Percentiles rank a stretch among this genome's conserved stretches.
These are phyloP conservation scores for Tetrahymena borealis DNA, from an alignment of 73 alveolate genomes.

Conservation along the genomic window DNA sequence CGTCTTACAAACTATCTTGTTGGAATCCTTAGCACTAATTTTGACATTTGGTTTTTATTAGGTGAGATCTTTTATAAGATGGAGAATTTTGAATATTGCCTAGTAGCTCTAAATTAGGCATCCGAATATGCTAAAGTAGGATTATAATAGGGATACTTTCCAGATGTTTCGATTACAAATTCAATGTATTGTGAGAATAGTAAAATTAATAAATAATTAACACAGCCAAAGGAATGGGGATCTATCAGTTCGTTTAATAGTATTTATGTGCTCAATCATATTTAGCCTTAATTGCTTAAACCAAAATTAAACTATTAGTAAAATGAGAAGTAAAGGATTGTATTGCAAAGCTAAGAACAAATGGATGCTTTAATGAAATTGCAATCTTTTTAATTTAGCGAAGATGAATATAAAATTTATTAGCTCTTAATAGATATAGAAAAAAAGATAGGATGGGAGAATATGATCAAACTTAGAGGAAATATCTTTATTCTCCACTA, in stretches of 20 bases:
- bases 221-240: not conserved
- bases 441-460: not conserved
- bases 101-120: not conserved
- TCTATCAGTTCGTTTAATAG: not conserved
- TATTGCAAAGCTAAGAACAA: not conserved
- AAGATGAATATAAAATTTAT: not conserved
- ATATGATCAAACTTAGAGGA: not conserved
- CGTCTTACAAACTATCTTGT: not conserved
- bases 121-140: not conserved
- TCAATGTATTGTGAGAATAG: not conserved
- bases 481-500: not conserved
- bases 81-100: not conserved
- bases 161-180: not conserved
- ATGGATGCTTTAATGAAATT: not conserved
- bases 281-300: not conserved
- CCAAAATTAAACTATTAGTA: not conserved
- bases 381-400: not conserved
- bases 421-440: not conserved
- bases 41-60: not conserved
- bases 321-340: not conserved
- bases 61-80: not conserved
- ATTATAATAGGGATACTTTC: not conserved
- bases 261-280: not conserved
- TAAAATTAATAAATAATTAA: not conserved
- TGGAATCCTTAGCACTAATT: not conserved